phyloP scores from a whole-genome alignment of 176 grass and related monocot genomes.

The Triticum monococcum region DNA sequence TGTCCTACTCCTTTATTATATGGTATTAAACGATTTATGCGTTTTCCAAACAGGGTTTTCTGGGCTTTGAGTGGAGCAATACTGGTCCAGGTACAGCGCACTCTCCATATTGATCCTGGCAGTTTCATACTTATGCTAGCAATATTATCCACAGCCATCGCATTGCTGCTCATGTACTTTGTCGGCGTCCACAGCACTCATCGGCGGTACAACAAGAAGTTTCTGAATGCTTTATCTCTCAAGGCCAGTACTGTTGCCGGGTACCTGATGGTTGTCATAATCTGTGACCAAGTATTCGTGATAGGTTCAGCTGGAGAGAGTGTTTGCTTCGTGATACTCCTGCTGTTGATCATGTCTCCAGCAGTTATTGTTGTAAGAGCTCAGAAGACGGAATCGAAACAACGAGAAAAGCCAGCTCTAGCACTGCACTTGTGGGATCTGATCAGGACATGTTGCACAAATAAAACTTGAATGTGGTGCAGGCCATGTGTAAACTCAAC shows the following conservation, averaged over 20 bases:
- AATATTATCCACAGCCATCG: conserved; percentile 53
- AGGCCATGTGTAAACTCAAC: conserved; percentile 53
- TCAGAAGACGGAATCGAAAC: conserved; percentile 34
- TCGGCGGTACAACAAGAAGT: conserved; percentile 55
- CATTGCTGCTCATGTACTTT: conserved; percentile 66
- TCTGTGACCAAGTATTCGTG: conserved; percentile 43
- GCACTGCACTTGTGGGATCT: not conserved
- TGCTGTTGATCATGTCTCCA: conserved; percentile 59
- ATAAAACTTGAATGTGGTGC: conserved; percentile 45
- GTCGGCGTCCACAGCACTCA: conserved; percentile 43
- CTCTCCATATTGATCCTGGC: conserved; percentile 39
- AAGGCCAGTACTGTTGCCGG: conserved; percentile 60
- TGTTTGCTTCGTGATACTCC: conserved; percentile 46
- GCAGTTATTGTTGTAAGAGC: conserved; percentile 47
- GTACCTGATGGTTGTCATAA: conserved; percentile 84
- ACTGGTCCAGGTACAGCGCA: conserved; percentile 20
- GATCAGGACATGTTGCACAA: conserved; percentile 23
- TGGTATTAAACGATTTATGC: not conserved
- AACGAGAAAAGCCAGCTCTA: conserved; percentile 15
- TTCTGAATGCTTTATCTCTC: conserved; percentile 69
- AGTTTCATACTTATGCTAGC: conserved; percentile 80
- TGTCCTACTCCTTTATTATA: not conserved
- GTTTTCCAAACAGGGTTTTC: conserved; percentile 59
- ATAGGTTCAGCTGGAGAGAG: conserved; percentile 46
- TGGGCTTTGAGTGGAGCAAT: conserved; percentile 85